Percentiles rank a stretch among this genome's conserved stretches.
Evolutionary conservation across 2,329 filamentous ascomycete genomes (phyloP).

Genomic region (Diaporthe ampelina): DNA sequence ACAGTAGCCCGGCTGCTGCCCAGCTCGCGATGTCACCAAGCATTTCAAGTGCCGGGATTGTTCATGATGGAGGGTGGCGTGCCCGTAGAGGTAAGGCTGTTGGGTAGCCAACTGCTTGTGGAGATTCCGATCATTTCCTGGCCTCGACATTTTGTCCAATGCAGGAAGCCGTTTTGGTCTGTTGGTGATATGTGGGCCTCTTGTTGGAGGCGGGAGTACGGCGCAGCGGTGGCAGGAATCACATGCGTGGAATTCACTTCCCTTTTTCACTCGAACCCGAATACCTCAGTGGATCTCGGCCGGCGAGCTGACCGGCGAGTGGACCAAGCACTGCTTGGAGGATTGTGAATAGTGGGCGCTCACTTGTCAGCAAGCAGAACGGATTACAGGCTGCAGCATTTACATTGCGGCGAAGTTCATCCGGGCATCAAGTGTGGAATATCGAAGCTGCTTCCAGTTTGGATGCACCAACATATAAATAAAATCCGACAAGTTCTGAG

Average conservation of each 20-base stretch:
- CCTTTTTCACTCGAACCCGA: neutral
- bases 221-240: conserved; percentile 9
- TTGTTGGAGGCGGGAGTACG: conserved; percentile 1
- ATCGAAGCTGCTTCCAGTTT: conserved; percentile 7
- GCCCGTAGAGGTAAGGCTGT: neutral
- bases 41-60: conserved; percentile 2
- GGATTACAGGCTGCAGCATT: neutral
- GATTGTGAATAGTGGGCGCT: conserved; percentile 1
- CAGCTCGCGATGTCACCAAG: conserved; percentile 17
- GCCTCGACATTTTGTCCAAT: conserved; percentile 19
- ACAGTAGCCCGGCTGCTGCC: neutral
- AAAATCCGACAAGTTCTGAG: neutral
- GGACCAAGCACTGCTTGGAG: neutral
- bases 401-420: neutral
- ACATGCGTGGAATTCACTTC: neutral
- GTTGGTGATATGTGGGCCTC: conserved; percentile 13
- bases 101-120: neutral
- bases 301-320: neutral
- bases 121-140: neutral
- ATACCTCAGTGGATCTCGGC: neutral
- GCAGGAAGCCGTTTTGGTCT: neutral
- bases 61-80: conserved; percentile 3
- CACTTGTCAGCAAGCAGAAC: neutral
- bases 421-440: neutral
- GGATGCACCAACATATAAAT: too few relatives aligned